Base-by-base conservation (phyloP, 768 basidiomycete genomes). In the Guyanaporus albipodus region DNA sequence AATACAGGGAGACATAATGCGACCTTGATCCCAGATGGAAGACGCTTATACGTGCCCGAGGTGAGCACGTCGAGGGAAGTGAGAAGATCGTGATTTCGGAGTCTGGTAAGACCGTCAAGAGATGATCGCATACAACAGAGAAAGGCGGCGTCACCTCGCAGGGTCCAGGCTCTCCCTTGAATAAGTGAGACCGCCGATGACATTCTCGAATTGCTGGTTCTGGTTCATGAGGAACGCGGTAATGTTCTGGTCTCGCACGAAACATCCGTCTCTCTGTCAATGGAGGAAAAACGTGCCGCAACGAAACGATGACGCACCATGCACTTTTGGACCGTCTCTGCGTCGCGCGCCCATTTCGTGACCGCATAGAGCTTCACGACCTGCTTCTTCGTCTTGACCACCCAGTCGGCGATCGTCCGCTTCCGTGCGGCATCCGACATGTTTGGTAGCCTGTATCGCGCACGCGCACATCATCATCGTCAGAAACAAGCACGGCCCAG, bases 81-180 rank as follows among this genome's bases (percentile, higher is more conserved):
- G 4, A 93, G 75, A 19, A 97, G 72, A 66, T 98, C 95, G 50
- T 94, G 91, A 67, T 97, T 97, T 46, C 94, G 84, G 17, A 92
- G 77, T 60, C 94, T 91, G 58, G 6, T 11, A 5, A 26, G n/a
- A 17, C 10, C 9, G 31, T 53, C 22, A 49, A 38, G 26, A 34
- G 7, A 41, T 18, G 21, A 33, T 4, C 19, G 37, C 8, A 21
- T 18, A 14, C 9, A 18, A 26, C 10, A 17, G n/a, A 15, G 7
- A 6, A 10, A 38, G 4, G 8, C 8, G 6, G 19, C 61, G 75
- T 52, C 47, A 87, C 92, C 91, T 80, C 29, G 92, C 86, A 31
- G 83, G 77, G 56, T 87, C 84, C 39, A 97, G 70, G 34, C 76
- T 75, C 41, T 87, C 79, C 51, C 79, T 83, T 2, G 81, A 79